Conservation (phyloP, 2,329 filamentous ascomycete genomes). For the Niveomyces coronatus region DNA sequence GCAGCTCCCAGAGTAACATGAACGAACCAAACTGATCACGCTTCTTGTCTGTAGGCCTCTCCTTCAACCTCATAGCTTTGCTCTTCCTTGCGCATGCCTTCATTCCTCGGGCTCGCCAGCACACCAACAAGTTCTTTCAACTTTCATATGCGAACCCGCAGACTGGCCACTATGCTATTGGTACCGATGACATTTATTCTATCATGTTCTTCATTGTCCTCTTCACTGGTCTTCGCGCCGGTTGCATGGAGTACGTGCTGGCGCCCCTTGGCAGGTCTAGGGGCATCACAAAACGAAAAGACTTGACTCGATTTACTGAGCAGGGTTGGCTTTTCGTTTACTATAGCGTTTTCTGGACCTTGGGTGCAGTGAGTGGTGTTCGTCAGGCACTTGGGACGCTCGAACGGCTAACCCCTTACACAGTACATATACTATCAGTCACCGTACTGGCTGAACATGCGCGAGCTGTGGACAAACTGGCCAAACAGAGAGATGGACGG, state of each 20-base stretch:
- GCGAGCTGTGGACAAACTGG: conserved; percentile 75
- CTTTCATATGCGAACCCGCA: conserved; percentile 70
- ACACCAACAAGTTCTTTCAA: conserved; percentile 80
- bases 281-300: conserved; percentile 69
- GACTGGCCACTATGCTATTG: conserved; percentile 62
- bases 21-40: conserved; percentile 14
- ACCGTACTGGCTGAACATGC: conserved; percentile 66
- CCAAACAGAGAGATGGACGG: conserved; percentile 66
- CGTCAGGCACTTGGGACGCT: neutral
- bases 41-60: conserved; percentile 46
- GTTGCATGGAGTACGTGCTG: conserved; percentile 77
- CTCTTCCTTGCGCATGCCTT: conserved; percentile 72
- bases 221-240: conserved; percentile 78
- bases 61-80: conserved; percentile 74
- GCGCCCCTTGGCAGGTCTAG: conserved; percentile 62
- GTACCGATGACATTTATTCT: conserved; percentile 69
- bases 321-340: conserved; percentile 88
- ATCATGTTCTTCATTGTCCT: conserved; percentile 70
- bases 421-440: conserved; percentile 76
- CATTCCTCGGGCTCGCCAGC: conserved; percentile 67
- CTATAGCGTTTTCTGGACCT: conserved; percentile 68
- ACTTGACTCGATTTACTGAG: conserved; percentile 76
- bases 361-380: conserved; percentile 60
- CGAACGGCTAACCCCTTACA: neutral
- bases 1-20: too few species aligned